Evolutionary conservation across 768 basidiomycete genomes (phyloP).

Genomic region (Daedalea quercina): DNA sequence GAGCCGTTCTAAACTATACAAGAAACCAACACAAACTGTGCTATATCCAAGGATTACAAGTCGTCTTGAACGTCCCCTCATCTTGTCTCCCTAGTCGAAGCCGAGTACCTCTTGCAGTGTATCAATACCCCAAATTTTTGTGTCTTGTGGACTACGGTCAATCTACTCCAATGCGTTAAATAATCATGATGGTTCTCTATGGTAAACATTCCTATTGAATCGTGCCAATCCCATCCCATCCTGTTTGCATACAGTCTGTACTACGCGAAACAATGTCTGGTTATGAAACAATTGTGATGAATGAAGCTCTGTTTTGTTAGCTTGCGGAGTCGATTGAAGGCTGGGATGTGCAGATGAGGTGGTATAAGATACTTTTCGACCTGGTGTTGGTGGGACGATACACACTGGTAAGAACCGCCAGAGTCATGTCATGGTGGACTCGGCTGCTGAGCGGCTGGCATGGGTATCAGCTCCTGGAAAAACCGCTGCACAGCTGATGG

Average conservation of each 20-base stretch:
- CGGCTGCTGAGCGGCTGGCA: background rate
- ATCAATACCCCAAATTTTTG: background rate
- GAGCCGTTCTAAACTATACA: background rate
- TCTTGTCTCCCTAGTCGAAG: background rate
- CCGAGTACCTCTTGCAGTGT: background rate
- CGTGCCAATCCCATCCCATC: background rate
- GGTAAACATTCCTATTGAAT: background rate
- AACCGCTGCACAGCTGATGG: slow-evolving; percentile 2
- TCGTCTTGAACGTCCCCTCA: background rate
- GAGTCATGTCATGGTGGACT: too few species aligned
- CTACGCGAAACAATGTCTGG: background rate
- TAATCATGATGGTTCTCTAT: background rate
- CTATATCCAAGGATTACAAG: slow-evolving; percentile 3
- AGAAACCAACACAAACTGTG: background rate
- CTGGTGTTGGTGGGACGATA: too few species aligned
- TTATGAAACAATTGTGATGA: background rate
- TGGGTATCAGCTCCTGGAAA: background rate
- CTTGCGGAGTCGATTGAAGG: too few species aligned
- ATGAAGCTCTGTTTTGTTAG: too few species aligned
- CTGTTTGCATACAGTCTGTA: background rate
- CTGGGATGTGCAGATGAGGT: too few species aligned
- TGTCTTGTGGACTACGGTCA: background rate
- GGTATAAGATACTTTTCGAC: too few species aligned
- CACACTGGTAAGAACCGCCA: too few species aligned
- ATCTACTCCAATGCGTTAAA: slow-evolving; percentile 2